Evolutionary conservation across 768 basidiomycete species (phyloP).

Genomic region (Tephrocybe sp.): DNA sequence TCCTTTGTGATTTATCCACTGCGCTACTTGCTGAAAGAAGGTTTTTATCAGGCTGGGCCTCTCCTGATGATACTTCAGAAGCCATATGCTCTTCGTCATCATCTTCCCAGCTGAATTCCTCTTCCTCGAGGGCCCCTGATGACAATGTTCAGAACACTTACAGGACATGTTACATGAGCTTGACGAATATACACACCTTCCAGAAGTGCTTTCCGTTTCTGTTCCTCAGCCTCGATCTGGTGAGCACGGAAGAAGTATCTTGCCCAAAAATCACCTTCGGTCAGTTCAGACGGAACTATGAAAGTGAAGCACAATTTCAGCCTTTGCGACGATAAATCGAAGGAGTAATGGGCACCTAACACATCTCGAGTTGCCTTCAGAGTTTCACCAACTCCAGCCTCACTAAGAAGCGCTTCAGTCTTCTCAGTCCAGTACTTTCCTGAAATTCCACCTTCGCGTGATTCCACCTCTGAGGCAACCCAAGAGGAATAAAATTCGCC

Average conservation of each 20-base stretch:
- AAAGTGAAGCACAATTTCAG: slow-evolving; percentile 4
- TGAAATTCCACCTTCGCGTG: slow-evolving; percentile 54
- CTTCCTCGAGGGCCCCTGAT: slow-evolving; percentile 67
- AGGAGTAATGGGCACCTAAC: slow-evolving; percentile 47
- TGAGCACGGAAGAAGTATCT: slow-evolving; percentile 88
- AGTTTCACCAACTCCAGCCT: slow-evolving; percentile 47
- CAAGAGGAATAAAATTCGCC: slow-evolving; percentile 57
- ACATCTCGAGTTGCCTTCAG: slow-evolving; percentile 51
- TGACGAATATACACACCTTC: slow-evolving; percentile 46
- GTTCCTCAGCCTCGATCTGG: slow-evolving; percentile 78
- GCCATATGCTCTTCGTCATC: slow-evolving; percentile 69
- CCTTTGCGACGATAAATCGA: slow-evolving; percentile 5
- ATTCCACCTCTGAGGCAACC: slow-evolving; percentile 48
- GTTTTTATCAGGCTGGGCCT: slow-evolving; percentile 16
- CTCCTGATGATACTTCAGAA: background rate
- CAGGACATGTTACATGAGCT: background rate
- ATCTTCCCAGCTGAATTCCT: slow-evolving; percentile 92
- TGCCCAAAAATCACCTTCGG: slow-evolving; percentile 73
- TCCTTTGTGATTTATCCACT: slow-evolving; percentile 4
- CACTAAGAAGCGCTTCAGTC: slow-evolving; percentile 46
- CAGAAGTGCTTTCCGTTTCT: slow-evolving; percentile 72
- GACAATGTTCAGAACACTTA: background rate
- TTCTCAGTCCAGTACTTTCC: slow-evolving; percentile 55
- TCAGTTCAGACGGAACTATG: slow-evolving; percentile 68
- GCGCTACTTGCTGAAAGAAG: slow-evolving; percentile 6